phyloP scores from a whole-genome alignment of 192 early-diverging fungal species.

The Mortierella antarctica region DNA sequence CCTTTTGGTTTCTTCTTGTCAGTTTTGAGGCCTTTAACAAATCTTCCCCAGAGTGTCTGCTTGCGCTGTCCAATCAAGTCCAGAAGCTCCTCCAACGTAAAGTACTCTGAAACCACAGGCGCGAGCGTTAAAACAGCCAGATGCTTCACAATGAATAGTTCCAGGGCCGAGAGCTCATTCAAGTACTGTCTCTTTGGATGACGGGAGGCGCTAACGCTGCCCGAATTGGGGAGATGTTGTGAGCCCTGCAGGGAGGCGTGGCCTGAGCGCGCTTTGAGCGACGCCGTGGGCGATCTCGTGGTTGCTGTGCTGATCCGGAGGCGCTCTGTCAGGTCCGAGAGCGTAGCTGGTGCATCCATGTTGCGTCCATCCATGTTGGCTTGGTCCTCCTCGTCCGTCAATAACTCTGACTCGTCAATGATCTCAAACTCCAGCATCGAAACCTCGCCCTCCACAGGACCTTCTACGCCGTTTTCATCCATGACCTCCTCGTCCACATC shows the following conservation, averaged over 20 bases:
- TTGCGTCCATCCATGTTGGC: constrained; percentile 2
- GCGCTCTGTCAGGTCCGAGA: constrained; percentile 40
- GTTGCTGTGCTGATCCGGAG: constrained; percentile 22
- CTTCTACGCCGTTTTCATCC: background rate
- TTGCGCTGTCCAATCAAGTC: constrained; percentile 82
- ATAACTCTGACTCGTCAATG: constrained; percentile 30
- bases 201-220: constrained; percentile 1
- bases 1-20: constrained; percentile 57
- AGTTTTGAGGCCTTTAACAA: constrained; percentile 74
- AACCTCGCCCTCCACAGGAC: background rate
- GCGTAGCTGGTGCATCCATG: constrained; percentile 11
- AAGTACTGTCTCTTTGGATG: constrained; percentile 61
- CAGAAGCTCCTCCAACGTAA: constrained; percentile 78
- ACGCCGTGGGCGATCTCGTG: constrained; percentile 48
- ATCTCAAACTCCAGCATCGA: constrained; percentile 34
- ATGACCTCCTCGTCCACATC: background rate
- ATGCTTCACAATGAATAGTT: constrained; percentile 86
- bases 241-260: constrained; percentile 16
- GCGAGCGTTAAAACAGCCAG: constrained; percentile 83
- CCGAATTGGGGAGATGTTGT: constrained; percentile 3
- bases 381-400: constrained; percentile 17
- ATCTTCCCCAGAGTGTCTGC: constrained; percentile 80
- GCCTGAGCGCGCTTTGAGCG: background rate
- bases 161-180: constrained; percentile 78
- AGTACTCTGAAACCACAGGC: constrained; percentile 73